Percentiles rank a stretch among this genome's conserved stretches.
phyloP scores from a whole-genome alignment of 257 asterid species.

The Nicotiana tomentosiformis region DNA sequence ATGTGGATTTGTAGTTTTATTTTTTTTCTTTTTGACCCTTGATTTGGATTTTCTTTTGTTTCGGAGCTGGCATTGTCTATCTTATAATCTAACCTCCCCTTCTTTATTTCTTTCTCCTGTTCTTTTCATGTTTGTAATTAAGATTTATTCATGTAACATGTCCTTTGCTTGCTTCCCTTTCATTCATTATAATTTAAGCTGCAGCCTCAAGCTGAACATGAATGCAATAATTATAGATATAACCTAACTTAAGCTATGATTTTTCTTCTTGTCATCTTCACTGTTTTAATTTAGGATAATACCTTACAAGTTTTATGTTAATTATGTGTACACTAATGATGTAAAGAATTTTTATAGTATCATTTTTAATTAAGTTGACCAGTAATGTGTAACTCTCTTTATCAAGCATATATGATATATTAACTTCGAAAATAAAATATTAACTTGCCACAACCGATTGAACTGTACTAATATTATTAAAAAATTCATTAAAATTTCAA shows the following conservation, averaged over 20 bases:
- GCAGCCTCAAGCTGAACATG: background rate
- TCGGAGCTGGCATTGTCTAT: slow-evolving; percentile 27
- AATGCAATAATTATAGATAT: background rate
- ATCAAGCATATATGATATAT: no score
- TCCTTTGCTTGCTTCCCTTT: background rate
- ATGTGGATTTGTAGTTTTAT: slow-evolving; percentile 27
- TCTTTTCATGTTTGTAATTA: slow-evolving; percentile 19
- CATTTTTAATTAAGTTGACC: no score
- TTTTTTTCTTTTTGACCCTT: slow-evolving; percentile 42
- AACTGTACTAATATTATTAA: no score
- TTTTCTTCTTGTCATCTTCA: background rate
- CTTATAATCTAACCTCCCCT: slow-evolving; percentile 18
- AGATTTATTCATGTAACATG: slow-evolving; percentile 39
- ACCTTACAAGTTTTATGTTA: no score
- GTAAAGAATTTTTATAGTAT: no score
- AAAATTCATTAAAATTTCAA: no score
- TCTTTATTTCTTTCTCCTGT: background rate
- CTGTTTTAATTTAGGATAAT: background rate
- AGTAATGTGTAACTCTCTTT: no score
- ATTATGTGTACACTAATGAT: no score
- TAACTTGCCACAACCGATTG: no score
- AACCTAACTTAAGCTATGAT: background rate
- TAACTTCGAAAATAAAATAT: no score
- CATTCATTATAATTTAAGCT: background rate
- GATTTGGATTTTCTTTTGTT: slow-evolving; percentile 33